Evolutionary conservation across 768 basidiomycete genomes (phyloP), one percentile per base, ranked within the genome.

Genomic region (Termitomyces bulborhizus): DNA sequence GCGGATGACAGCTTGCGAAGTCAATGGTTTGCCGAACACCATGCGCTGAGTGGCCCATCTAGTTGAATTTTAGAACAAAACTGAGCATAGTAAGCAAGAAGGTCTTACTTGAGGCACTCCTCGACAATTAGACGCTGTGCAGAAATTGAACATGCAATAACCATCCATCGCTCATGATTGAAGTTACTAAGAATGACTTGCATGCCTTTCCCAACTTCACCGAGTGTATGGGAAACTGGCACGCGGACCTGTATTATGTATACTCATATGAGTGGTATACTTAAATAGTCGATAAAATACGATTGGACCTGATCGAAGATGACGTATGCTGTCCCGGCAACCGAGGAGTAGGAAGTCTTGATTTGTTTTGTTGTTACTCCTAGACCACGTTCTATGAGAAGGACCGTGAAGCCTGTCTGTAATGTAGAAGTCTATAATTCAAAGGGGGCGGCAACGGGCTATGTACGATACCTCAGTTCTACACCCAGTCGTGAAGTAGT

Each of bases 121-220:
- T 96, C 94, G 16, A 95, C 89, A 43, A 90, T 77, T 24, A 86
- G 69, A 41, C 94, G 80, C 62, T 95, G 93, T 36, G 87, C 82
- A 41, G 86, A 75, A 57, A 90, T 76, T 48, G 84, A 85, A 45
- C 81, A 83, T 52, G 78, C 79, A 31, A 80, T 79, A 54, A 93
- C 87, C 86, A 93, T 90, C 90, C 90, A 92, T 51, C 91, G 81
- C 64, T 93, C 91, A 65, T 93, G 90, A 65, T 93, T 92, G 69
- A 93, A 92, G 71, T 93, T 93, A 65, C 81, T 86, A 21, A 95
- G 73, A 54, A 90, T 88, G 57, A 90, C 84, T 50, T 83, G 79
- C 76, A 98, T 80, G 45, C 96, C 96, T 44, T 82, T 81, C 51
- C 93, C 89, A 55, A 89, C 83, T 60, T 84, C 76, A 8, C 96